Evolutionary conservation across 2,329 filamentous ascomycete species (phyloP), one percentile per base, ranked within the genome.

Genomic region (Apiospora sp.): DNA sequence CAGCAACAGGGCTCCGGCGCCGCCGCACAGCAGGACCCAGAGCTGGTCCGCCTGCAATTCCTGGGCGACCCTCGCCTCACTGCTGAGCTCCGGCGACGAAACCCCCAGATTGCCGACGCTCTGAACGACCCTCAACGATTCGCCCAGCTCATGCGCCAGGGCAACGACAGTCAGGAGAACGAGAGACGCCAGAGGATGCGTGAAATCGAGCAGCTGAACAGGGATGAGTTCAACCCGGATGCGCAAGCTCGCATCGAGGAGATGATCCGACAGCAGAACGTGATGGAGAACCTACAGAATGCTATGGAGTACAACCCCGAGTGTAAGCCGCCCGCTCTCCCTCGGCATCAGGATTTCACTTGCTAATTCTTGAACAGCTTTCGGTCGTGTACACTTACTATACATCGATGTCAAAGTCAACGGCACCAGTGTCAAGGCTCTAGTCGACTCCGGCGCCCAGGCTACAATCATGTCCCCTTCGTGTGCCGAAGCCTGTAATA

Each of bases 401-500:
- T 99, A 99, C 83, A 93, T 98, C 77, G 92, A 97, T 80, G 95
- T 98, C 74, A 94, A 97, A 81, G 96, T 99, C 78, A 99, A 99
- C 82, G 93, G 94, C 16, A 90, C 94, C 77, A 94, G 93, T 72
- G 92, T 99, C 78, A 98, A 98, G 86, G 96, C 96, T 3, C 93
- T 99, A 77, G 96, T 99, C 73, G 96, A 99, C 82, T 98, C 96
- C 1, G 96, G 96, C 74, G 96, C 96, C 34, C 96, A 99, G 84
- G 95, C 96, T 37, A 99, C 96, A 70, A 98, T 99, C 85, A 99
- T 99, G 96, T 98, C 96, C 6, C 96, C 96, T 6, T 88, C 91
- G 34, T 98, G 95, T 80, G 96, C 96, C 37, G 94, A 97, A 80
- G 89, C 91, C 12, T 99, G 96, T 80, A 94, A 94, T 78, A 98